Base-by-base conservation (phyloP, 257 asterid species). In the Osmanthus fragrans region DNA sequence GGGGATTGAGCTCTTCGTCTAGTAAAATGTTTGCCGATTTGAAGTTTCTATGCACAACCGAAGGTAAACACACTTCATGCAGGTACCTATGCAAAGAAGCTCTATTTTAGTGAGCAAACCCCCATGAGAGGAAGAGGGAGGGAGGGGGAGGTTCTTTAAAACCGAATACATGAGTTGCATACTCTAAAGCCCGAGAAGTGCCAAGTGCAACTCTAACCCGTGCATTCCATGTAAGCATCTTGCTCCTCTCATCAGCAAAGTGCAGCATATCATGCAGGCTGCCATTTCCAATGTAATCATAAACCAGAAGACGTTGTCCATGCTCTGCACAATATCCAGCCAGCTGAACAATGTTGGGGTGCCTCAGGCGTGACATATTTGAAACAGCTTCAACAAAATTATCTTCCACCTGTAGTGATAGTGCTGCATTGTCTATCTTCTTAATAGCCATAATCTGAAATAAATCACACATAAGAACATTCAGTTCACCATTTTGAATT, bases 11-110 rank as follows among this genome's bases (percentile, higher is more conserved):
- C 86, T 88, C 99, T 74, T 93, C 97, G 67, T 96, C 98, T 19
- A 96, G 91, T 82, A 96, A 89, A 75, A 96, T 96, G 84, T 96
- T 96, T 16, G 97, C 96, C 0, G 99, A 92, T 84, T 96, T 96
- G 79, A 96, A 88, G 89, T 96, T 96, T 81, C 94, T 92, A 88
- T 96, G 99, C 73, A 93, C 93, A 85, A 96, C 92, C 10, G 94
- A 90, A 78, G 99, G 99, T 81, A 92, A 85, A 84, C 99, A 96
- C 77, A 93, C 99, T 88, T 96, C 99, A 75, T 96, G 99, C 97
- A 96, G 86, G 89, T 96, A 96, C 96, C 99, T 96, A 85, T 73
- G 64, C 75, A 80, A 75, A 80, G 42, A 39, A 73, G 73, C 70
- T 47, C 51, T 56, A 60, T 45, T 70, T 83, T 32, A 84, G 77